phyloP scores from a whole-genome alignment of 345 rosid genomes.

The Euphorbia tirucalli region DNA sequence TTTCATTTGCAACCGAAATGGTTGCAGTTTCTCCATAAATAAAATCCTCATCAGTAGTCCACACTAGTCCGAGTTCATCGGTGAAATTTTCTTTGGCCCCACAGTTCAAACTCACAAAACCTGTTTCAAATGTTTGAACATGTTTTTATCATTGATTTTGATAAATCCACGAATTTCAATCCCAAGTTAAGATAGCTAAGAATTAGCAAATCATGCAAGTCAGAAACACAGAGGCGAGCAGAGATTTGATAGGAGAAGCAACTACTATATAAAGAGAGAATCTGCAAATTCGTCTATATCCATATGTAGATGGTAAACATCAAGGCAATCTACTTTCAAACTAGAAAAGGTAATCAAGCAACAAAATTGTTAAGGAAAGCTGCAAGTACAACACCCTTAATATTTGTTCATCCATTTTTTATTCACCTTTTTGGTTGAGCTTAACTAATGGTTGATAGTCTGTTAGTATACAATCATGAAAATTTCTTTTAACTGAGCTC shows the following conservation, averaged over 20 bases:
- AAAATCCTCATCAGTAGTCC: slow-evolving; percentile 69
- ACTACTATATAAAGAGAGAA: not conserved
- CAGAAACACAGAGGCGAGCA: not conserved
- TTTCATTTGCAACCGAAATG: slow-evolving; percentile 60
- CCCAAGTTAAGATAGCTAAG: not conserved
- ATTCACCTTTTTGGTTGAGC: not conserved
- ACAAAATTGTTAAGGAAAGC: not conserved
- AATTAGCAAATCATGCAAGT: not conserved
- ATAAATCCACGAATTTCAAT: not conserved
- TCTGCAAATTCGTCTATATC: not conserved
- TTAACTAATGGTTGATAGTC: not conserved
- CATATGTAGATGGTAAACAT: not conserved
- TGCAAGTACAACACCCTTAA: not conserved
- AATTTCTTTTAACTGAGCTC: not conserved
- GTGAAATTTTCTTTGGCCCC: slow-evolving; percentile 71
- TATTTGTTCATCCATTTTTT: not conserved
- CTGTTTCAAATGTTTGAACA: slow-evolving; percentile 37
- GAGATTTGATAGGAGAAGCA: too few species aligned
- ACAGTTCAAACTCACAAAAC: slow-evolving; percentile 92
- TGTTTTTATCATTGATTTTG: not conserved
- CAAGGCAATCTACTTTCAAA: not conserved
- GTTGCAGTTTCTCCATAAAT: slow-evolving; percentile 58
- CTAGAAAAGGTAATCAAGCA: not conserved
- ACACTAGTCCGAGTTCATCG: slow-evolving; percentile 76
- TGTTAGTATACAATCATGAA: not conserved